Evolutionary conservation across 2,329 filamentous ascomycete genomes (phyloP).

Genomic region (Colletotrichum phormii): DNA sequence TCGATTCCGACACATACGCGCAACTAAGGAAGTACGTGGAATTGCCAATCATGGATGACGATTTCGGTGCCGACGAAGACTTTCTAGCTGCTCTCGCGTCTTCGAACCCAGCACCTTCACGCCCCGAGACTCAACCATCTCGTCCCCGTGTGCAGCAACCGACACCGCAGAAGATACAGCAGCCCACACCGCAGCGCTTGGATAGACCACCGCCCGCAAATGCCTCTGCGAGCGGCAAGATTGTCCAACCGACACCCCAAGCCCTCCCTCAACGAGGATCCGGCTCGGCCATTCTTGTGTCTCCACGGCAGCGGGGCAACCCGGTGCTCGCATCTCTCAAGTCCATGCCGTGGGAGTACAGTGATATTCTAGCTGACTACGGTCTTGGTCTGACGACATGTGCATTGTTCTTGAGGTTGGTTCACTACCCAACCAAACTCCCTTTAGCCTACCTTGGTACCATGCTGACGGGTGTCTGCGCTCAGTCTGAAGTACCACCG

Average conservation of each 20-base stretch:
- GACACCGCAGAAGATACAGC: slow-evolving; percentile 50
- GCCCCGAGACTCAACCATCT: slow-evolving; percentile 38
- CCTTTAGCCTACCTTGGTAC: not conserved
- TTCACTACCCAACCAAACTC: not conserved
- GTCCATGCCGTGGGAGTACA: slow-evolving; percentile 93
- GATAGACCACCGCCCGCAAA: slow-evolving; percentile 60
- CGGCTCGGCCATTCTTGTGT: slow-evolving; percentile 87
- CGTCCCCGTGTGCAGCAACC: slow-evolving; percentile 51
- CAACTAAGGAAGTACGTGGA: not conserved
- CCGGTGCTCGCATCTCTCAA: slow-evolving; percentile 87
- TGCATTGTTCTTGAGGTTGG: slow-evolving; percentile 82
- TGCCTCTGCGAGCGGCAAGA: slow-evolving; percentile 58
- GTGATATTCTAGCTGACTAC: slow-evolving; percentile 95
- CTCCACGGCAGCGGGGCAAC: slow-evolving; percentile 93
- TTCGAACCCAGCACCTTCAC: slow-evolving; percentile 49
- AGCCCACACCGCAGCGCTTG: slow-evolving; percentile 67
- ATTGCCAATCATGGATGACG: slow-evolving; percentile 58
- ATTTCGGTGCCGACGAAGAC: slow-evolving; percentile 68
- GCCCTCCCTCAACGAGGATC: slow-evolving; percentile 74
- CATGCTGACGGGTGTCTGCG: not conserved
- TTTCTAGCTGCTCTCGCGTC: slow-evolving; percentile 67
- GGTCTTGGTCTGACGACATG: slow-evolving; percentile 89
- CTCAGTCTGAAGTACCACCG: slow-evolving; percentile 91
- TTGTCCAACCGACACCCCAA: slow-evolving; percentile 91
- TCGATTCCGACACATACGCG: not conserved